Evolutionary conservation across 108 stramenopile genomes (phyloP).

Genomic region (Cyclotella cryptica): DNA sequence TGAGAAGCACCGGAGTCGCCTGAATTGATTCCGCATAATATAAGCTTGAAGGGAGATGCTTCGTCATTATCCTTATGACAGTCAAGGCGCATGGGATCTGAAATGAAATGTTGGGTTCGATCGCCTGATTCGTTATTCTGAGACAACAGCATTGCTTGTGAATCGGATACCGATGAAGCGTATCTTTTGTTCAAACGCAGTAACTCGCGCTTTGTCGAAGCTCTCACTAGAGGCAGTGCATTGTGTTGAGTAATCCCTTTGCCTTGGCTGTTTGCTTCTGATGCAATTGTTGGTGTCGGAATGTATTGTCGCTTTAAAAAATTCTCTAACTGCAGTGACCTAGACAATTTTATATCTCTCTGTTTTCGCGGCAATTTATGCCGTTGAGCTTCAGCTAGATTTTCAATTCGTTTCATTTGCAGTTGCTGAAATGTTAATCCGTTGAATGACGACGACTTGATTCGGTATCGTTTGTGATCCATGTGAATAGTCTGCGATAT

Average conservation of each 20-base stretch:
- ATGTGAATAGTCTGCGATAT: background rate
- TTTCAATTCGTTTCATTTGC: conserved; percentile 14
- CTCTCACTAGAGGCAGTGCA: background rate
- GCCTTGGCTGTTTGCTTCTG: background rate
- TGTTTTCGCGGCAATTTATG: background rate
- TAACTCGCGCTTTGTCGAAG: background rate
- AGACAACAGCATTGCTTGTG: background rate
- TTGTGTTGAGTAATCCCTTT: background rate
- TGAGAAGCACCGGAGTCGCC: background rate
- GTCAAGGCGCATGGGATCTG: background rate
- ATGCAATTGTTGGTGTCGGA: background rate
- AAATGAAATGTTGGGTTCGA: background rate
- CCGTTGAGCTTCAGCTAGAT: background rate
- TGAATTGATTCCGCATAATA: background rate
- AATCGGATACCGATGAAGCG: background rate
- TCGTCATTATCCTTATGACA: background rate
- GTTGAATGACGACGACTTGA: background rate
- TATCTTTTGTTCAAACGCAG: conserved; percentile 9
- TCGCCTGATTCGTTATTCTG: background rate
- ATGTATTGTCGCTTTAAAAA: background rate
- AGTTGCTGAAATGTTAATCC: conserved; percentile 12
- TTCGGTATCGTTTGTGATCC: background rate
- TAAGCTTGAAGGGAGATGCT: conserved; percentile 3
- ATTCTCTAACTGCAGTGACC: background rate
- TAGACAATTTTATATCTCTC: background rate